phyloP scores from a whole-genome alignment of 768 basidiomycete species.

The Mycena olivaceomarginata region DNA sequence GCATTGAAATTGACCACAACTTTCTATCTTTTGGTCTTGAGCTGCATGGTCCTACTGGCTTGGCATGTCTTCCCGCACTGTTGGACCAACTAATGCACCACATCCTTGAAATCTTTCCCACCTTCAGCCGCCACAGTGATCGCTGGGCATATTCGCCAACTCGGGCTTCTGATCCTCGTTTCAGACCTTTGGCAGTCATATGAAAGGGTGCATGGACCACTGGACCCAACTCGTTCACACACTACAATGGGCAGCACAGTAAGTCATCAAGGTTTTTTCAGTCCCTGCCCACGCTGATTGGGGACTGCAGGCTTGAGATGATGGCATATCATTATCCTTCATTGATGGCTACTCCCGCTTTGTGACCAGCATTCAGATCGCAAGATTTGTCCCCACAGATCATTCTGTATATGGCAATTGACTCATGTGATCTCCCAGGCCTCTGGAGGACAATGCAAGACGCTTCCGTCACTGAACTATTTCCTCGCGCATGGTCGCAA shows the following conservation, averaged over 20 bases:
- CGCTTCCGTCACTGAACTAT: no score
- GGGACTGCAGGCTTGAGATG: conserved; percentile 50
- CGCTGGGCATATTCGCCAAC: conserved; percentile 49
- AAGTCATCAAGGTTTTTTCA: not conserved
- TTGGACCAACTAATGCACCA: conserved; percentile 56
- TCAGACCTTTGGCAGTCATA: conserved; percentile 26
- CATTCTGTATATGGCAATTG: no score
- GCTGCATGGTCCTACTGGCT: conserved; percentile 45
- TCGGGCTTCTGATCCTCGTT: conserved; percentile 47
- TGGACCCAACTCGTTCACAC: conserved; percentile 47
- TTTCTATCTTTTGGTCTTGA: conserved; percentile 47
- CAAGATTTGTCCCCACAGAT: no score
- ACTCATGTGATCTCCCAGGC: no score
- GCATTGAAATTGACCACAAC: conserved; percentile 45
- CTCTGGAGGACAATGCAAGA: no score
- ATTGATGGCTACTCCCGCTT: conserved; percentile 49
- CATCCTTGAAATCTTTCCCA: conserved; percentile 58
- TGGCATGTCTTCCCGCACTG: conserved; percentile 44
- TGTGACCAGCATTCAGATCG: no score
- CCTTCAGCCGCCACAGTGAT: conserved; percentile 50
- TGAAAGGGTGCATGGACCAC: conserved; percentile 40
- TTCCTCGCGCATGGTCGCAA: no score
- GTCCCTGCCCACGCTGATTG: not conserved
- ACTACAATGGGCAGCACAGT: conserved; percentile 49
- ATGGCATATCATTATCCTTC: conserved; percentile 56